A percentile compares a stretch with the other conserved stretches of the same genome.
These are phyloP conservation scores for Fragosphaeria purpurea DNA, from an alignment of 2,329 filamentous ascomycete genomes.

Conservation along the genomic window DNA sequence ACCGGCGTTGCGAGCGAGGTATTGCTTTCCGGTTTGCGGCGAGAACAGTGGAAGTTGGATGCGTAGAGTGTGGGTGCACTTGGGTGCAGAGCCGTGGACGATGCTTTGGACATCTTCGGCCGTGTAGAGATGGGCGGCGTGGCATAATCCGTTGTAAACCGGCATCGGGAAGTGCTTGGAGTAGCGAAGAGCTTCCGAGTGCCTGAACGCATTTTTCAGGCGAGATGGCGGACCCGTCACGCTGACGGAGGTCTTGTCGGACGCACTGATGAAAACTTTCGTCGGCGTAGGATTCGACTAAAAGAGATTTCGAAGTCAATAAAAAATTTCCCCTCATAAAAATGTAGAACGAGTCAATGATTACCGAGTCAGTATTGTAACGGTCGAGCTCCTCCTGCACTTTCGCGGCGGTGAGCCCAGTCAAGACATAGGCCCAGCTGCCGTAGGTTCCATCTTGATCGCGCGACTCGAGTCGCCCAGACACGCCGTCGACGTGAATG, in stretches of 20 bases:
- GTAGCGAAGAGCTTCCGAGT: slow-evolving; percentile 26
- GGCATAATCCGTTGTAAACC: slow-evolving; percentile 43
- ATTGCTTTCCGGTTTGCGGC: slow-evolving; percentile 28
- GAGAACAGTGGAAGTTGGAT: too few species aligned
- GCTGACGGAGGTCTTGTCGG: slow-evolving; percentile 36
- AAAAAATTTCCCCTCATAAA: slow-evolving; percentile 33
- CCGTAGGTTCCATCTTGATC: too few species aligned
- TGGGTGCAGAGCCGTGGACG: slow-evolving; percentile 34
- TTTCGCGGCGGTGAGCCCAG: slow-evolving; percentile 27
- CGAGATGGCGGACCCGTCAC: slow-evolving; percentile 45
- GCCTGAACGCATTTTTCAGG: slow-evolving; percentile 30
- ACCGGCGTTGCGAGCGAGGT: slow-evolving; percentile 29
- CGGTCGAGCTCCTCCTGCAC: slow-evolving; percentile 54
- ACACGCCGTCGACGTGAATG: slow-evolving; percentile 36
- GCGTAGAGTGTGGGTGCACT: slow-evolving; percentile 42
- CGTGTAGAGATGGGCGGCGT: slow-evolving; percentile 42
- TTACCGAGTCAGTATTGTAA: slow-evolving; percentile 39
- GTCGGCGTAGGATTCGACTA: slow-evolving; percentile 33
- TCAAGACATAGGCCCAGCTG: slow-evolving; percentile 4
- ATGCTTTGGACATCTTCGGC: slow-evolving; percentile 31
- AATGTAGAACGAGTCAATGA: slow-evolving; percentile 48
- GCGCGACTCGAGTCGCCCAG: slow-evolving; percentile 29
- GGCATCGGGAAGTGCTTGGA: slow-evolving; percentile 35
- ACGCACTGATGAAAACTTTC: slow-evolving; percentile 45
- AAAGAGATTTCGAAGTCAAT: too few species aligned